These are phyloP conservation scores for Tetracladium marchalianum DNA, from an alignment of 495 filamentous ascomycete species.

Conservation along the genomic window DNA sequence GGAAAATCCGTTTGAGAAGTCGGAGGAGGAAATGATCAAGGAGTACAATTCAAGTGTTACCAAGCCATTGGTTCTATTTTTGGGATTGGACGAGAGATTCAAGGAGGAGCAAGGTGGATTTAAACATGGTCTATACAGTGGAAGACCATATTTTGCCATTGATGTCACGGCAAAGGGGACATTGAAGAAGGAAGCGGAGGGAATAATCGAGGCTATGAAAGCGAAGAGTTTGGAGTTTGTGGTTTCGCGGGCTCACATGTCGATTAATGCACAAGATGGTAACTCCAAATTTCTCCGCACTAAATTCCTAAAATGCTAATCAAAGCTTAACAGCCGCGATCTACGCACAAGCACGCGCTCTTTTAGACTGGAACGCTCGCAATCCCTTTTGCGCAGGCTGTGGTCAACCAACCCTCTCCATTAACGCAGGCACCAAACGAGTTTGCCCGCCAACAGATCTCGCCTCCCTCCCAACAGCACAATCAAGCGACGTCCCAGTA, in stretches of 20 bases:
- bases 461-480: conserved; percentile 70
- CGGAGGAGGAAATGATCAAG: conserved; percentile 63
- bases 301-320: conserved; percentile 2
- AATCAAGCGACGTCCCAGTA: conserved; percentile 25
- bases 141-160: conserved; percentile 76
- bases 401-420: conserved; percentile 71
- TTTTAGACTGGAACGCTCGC: conserved; percentile 88
- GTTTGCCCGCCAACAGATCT: conserved; percentile 74
- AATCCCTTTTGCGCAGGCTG: conserved; percentile 89
- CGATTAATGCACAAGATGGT: conserved; percentile 46
- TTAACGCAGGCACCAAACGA: conserved; percentile 86
- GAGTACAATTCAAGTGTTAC: conserved; percentile 61
- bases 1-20: conserved; percentile 54
- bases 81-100: conserved; percentile 68
- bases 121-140: conserved; percentile 46
- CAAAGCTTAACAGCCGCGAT: conserved; percentile 55
- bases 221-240: conserved; percentile 49
- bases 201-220: conserved; percentile 41
- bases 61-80: conserved; percentile 69
- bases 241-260: conserved; percentile 45
- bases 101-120: conserved; percentile 25
- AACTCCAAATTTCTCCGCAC: conserved; percentile 14
- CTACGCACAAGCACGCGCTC: conserved; percentile 80
- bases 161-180: conserved; percentile 89
- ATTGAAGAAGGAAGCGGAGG: too few relatives aligned